Evolutionary conservation across 2,329 filamentous ascomycete genomes (phyloP), one percentile per base, ranked within the genome.

Genomic region (Zopfia rhizophila): DNA sequence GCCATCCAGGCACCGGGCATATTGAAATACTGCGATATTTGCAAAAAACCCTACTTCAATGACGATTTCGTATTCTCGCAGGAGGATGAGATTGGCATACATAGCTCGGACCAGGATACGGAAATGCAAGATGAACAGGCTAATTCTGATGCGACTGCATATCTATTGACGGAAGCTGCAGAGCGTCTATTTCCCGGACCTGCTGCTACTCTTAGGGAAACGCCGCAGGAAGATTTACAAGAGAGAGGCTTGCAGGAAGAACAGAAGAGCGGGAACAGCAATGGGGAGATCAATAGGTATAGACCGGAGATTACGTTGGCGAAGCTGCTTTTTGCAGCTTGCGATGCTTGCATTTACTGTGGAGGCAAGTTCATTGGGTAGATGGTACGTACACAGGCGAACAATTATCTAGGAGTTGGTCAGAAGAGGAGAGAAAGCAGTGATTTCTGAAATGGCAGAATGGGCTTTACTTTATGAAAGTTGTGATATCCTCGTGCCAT

Each of bases 1-100:
- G 72, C 80, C 1, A 82, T 84, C 5, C 80, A 83, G 58, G 74
- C 77, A 23, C 80, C 82, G 3, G 75, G 75, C 2, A 70, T 78
- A 2, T 78, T 79, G 10, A 83, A 82, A 55, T 73, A 72, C 37
- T 85, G 82, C 60, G 75, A 75, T 13, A 66, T 76, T n/a, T 85
- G 82, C 55, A 72, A 63, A 10, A 75, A 66, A 18, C 75, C 78
- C 31, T 81, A 75, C 53, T 54, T 82, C 6, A 75, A 73, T 31
- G 76, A 80, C 35, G 75, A 78, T 25, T 67, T 58, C 48, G 56
- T 69, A 2, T 19, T 32, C 23, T 52, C 50, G 16, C 62, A 66
- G 38, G 64, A 66, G 33, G 14, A 8, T 27, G 24, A n/a, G 24
- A n/a, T 27, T 27, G 24, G 24, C n/a, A n/a, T n/a, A n/a, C n/a